A percentile compares a stretch with the other conserved stretches of the same genome.
Conservation (phyloP, 176 grass and related monocot species). For the Echinochloa phyllopogon region DNA sequence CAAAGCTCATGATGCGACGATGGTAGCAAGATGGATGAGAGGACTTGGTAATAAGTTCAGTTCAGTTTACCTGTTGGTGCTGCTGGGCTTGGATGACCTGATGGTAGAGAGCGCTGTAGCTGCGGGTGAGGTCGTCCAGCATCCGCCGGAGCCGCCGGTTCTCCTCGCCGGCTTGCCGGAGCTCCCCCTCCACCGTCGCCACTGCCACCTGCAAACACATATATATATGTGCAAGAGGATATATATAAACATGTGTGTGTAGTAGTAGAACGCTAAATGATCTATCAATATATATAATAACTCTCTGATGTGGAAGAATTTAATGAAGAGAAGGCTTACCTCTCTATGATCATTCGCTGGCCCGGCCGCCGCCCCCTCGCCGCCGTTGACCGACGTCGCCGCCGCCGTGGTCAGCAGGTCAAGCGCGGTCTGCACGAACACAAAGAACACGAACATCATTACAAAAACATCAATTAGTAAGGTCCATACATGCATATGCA, state of each 20-base stretch:
- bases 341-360: not conserved
- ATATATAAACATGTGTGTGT: not conserved
- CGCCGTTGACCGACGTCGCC: constrained; percentile 12
- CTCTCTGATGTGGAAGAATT: not conserved
- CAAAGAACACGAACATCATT: not conserved
- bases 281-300: not conserved
- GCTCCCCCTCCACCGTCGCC: constrained; percentile 28
- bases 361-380: not conserved
- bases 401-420: constrained; percentile 43
- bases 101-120: constrained; percentile 41
- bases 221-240: not conserved
- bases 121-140: constrained; percentile 54
- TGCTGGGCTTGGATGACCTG: constrained; percentile 48
- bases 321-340: not conserved
- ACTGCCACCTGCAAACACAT: not conserved
- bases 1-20: not conserved
- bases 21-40: not conserved
- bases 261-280: not conserved
- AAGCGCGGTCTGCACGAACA: constrained; percentile 37
- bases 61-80: constrained; percentile 21
- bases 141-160: constrained; percentile 50
- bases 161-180: constrained; percentile 50
- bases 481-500: not conserved
- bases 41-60: not conserved
- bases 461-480: not conserved